Conservation (phyloP, 192 early-diverging fungal species). For the Thoreauomyces humboldtii region DNA sequence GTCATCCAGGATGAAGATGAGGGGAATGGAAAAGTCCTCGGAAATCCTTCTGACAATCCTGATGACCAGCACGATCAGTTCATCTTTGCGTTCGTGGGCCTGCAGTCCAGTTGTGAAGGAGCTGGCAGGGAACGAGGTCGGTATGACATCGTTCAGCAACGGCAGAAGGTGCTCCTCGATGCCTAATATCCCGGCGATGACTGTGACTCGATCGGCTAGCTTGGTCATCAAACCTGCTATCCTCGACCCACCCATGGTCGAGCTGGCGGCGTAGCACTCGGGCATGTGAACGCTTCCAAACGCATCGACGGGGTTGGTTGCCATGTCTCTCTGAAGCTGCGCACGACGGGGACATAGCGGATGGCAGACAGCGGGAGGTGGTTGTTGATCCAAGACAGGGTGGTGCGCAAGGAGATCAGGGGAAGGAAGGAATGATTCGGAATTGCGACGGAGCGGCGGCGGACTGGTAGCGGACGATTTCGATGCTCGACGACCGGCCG, state of each 20-base stretch:
- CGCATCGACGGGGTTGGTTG: not conserved
- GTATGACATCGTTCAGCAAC: slow-evolving; percentile 9
- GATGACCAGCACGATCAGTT: not conserved
- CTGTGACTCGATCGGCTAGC: not conserved
- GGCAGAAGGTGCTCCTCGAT: not conserved
- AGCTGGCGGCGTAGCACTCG: not conserved
- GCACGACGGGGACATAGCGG: not conserved
- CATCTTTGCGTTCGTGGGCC: not conserved
- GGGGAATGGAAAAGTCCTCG: not conserved
- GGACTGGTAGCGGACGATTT: too few species aligned
- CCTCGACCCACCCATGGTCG: too few species aligned
- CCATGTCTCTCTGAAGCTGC: not conserved
- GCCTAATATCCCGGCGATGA: not conserved
- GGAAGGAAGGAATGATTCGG: not conserved
- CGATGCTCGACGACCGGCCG: too few species aligned
- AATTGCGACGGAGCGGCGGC: not conserved
- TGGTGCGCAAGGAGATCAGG: not conserved
- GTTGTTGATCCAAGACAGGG: not conserved
- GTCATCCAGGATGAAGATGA: not conserved
- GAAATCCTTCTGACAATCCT: not conserved
- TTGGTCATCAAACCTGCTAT: not conserved
- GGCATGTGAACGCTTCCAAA: not conserved
- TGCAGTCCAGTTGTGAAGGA: not conserved
- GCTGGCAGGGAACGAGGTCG: not conserved
- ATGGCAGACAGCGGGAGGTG: not conserved